Evolutionary conservation across 2,329 filamentous ascomycete genomes (phyloP), one percentile per base, ranked within the genome.

Genomic region (Elsinoe necatrix): DNA sequence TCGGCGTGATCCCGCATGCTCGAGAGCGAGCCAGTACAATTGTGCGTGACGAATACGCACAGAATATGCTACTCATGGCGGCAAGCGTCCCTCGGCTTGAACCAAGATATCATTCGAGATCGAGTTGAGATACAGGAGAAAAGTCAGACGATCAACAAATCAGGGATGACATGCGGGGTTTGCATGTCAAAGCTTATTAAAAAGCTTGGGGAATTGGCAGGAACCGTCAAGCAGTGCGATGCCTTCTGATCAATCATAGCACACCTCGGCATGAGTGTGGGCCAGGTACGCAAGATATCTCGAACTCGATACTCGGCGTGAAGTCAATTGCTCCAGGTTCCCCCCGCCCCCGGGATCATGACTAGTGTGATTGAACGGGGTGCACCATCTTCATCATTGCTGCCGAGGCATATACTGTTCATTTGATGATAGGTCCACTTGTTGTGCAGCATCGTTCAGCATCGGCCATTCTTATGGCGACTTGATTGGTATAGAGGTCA

Each of bases 121-220:
- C 41, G 16, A 14, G 20, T 12, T 45, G 20, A 4, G 21, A 45
- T 12, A 4, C 3, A n/a, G 21, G 41, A 25, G 12, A 14, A 18
- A 45, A 45, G 41, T 45, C 41, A 45, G 41, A 9, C 9, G 41
- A 45, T 45, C 41, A 45, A 37, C 8, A 48, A 52, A n/a, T 29
- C 39, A 31, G 48, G 25, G 31, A 52, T 37, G 34, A 52, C 31
- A 23, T 7, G 48, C 29, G 48, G 48, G 48, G 48, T 31, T 52
- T 52, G 48, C 27, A 27, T 20, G 31, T 20, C 29, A 52, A 52
- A 52, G 48, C 48, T 52, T 52, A 25, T 35, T 20, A 11, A 52
- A n/a, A 52, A 52, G 48, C 48, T 52, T 52, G 48, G 48, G 48
- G 7, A 27, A 52, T 52, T 52, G 48, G 31, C 48, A 52, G 48